Percentiles rank a stretch among this genome's conserved stretches.
Evolutionary conservation across 73 alveolate genomes (phyloP).

Genomic region (Paramecium bursaria): DNA sequence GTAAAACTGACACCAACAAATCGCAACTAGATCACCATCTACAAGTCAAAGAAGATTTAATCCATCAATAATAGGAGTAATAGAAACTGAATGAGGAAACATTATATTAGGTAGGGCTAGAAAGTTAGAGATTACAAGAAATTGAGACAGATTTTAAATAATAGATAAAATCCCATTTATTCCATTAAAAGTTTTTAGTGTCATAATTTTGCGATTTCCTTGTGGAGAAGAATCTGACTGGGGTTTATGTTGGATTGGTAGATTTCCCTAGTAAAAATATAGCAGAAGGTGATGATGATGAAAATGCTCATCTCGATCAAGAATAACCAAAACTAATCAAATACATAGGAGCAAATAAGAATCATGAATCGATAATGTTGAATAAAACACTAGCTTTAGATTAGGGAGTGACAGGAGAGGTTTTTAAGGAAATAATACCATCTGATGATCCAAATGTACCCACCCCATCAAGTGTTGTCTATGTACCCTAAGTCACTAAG

Average conservation of each 20-base stretch:
- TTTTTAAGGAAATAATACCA: constrained; percentile 71
- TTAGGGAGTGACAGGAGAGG: constrained; percentile 90
- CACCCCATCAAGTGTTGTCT: constrained; percentile 72
- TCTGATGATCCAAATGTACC: constrained; percentile 62
- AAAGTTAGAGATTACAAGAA: constrained; percentile 74
- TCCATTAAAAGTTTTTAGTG: constrained; percentile 72
- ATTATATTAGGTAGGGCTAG: constrained; percentile 58
- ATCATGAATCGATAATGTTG: constrained; percentile 75
- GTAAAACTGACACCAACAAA: constrained; percentile 67
- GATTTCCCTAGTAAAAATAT: constrained; percentile 71
- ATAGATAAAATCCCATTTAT: constrained; percentile 67
- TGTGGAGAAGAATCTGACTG: constrained; percentile 84
- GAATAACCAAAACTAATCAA: constrained; percentile 80
- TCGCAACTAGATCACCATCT: constrained; percentile 68
- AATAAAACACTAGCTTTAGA: constrained; percentile 72
- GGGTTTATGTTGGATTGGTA: constrained; percentile 91
- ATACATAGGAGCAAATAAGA: constrained; percentile 82
- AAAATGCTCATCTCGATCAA: constrained; percentile 90
- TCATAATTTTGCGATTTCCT: constrained; percentile 75
- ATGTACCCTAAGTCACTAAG: constrained; percentile 87
- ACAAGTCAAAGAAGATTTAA: constrained; percentile 71
- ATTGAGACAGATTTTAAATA: constrained; percentile 62
- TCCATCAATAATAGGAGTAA: constrained; percentile 68
- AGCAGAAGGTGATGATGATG: constrained; percentile 86
- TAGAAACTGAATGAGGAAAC: constrained; percentile 55